Evolutionary conservation across 2,329 filamentous ascomycete genomes (phyloP).

Genomic region (Talaromyces rugulosus): DNA sequence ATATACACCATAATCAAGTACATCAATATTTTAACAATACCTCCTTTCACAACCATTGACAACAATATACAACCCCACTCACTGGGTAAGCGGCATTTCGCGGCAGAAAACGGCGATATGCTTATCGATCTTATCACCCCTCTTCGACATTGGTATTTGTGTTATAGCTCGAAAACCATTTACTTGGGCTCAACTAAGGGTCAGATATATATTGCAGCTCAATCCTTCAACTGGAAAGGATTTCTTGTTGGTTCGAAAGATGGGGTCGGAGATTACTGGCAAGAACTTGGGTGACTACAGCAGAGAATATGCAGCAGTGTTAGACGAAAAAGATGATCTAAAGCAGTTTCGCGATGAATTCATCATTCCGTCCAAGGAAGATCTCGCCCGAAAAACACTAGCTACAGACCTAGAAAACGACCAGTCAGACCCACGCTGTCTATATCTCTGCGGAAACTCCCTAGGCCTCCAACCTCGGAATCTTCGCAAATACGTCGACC

Average conservation of each 20-base stretch:
- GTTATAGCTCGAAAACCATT: background rate
- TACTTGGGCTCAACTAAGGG: background rate
- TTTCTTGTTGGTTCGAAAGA: conserved; percentile 5
- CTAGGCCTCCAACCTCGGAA: conserved; percentile 76
- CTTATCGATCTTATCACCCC: background rate
- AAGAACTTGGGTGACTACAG: conserved; percentile 30
- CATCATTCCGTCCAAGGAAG: conserved; percentile 69
- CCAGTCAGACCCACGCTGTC: conserved; percentile 45
- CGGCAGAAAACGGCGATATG: background rate
- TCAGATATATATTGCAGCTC: background rate
- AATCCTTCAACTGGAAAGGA: background rate
- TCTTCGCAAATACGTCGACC: conserved; percentile 61
- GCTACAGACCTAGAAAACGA: conserved; percentile 29
- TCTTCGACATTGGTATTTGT: background rate
- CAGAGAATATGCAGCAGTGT: conserved; percentile 38
- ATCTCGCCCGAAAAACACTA: conserved; percentile 62
- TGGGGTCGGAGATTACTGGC: conserved; percentile 26
- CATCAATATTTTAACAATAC: too few species aligned
- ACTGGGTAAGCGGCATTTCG: background rate
- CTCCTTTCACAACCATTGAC: background rate
- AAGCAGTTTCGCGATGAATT: conserved; percentile 64
- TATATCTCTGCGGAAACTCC: conserved; percentile 89
- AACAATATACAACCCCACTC: background rate
- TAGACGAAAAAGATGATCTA: conserved; percentile 60
- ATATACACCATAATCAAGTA: background rate